Evolutionary conservation across 2,329 filamentous ascomycete species (phyloP), one percentile per base, ranked within the genome.

Genomic region (Phyllosticta ampelicida): DNA sequence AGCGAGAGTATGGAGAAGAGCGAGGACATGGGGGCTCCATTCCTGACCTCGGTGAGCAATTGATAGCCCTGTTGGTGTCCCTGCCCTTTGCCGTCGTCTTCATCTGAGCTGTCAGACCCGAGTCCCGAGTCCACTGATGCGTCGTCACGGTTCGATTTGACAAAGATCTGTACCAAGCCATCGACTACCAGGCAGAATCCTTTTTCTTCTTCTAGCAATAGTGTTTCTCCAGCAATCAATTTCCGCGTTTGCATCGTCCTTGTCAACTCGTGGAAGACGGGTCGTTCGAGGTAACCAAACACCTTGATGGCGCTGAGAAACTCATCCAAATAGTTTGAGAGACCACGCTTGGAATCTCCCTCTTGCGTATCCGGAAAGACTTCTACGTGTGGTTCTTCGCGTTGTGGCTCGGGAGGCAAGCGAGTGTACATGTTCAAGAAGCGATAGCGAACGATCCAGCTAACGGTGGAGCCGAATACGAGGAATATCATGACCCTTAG

Each of bases 281-380:
- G 90, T 23, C 94, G 84, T 71, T 99, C 94, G 50, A 99, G 78
- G 68, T 97, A 99, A 9, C 94, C 94, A 74, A 99, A 99, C 60
- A 99, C 94, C 73, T 97, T 99, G 76, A 99, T 99, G 28, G 95
- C 94, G 69, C 91, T 97, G 20, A 99, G 77, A 66, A 99, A 99
- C 71, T 99, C 95, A 73, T 99, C 94, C 23, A 99, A 79, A 65
- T 99, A 99, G 70, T 91, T 99, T n/a, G 90, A 85, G 51, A 99
- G 78, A 0, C 92, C 94, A 0, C 90, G 86, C 72, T 99, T 99
- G 28, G 85, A 85, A 62, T 91, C 90, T 54, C 87, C 87, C 64
- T 96, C 92, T 66, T 95, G 89, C 3, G 87, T 86, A 67, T 97
- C 92, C 3, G 94, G 91, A 68, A 97, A 97, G 11, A 99, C 79